These are phyloP conservation scores for Epithele typhae DNA, from an alignment of 768 basidiomycete species.

Conservation along the genomic window DNA sequence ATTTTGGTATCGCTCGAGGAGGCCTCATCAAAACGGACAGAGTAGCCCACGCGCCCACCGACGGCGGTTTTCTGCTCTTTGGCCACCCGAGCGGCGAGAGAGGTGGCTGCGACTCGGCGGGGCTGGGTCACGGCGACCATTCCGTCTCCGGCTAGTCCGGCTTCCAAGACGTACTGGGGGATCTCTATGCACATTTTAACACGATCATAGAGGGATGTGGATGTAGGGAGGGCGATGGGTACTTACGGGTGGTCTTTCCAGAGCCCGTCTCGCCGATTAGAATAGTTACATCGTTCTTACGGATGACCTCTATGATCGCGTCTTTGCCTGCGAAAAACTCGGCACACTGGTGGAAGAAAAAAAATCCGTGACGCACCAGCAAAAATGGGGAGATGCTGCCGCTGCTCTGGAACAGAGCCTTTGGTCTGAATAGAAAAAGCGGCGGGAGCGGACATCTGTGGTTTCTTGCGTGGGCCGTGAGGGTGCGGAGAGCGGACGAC, in stretches of 20 bases:
- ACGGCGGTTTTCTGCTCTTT: slow-evolving; percentile 70
- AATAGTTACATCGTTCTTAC: slow-evolving; percentile 77
- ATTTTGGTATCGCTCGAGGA: slow-evolving; percentile 70
- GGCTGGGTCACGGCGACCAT: slow-evolving; percentile 94
- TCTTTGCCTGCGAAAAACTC: slow-evolving; percentile 64
- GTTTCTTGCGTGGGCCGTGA: slow-evolving; percentile 11
- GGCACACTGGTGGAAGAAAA: not conserved
- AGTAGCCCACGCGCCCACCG: slow-evolving; percentile 85
- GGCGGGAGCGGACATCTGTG: slow-evolving; percentile 7
- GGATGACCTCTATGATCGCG: slow-evolving; percentile 67
- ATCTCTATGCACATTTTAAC: no score
- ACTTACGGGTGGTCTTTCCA: slow-evolving; percentile 96
- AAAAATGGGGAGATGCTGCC: slow-evolving; percentile 73
- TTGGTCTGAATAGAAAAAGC: slow-evolving; percentile 8
- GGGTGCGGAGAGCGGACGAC: not conserved
- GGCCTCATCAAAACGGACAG: slow-evolving; percentile 92
- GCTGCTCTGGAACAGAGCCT: slow-evolving; percentile 51
- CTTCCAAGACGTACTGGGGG: slow-evolving; percentile 91
- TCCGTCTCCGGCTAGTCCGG: slow-evolving; percentile 63
- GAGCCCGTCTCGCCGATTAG: slow-evolving; percentile 97
- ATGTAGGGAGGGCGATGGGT: not conserved
- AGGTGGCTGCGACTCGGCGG: slow-evolving; percentile 90
- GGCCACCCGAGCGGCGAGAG: slow-evolving; percentile 89
- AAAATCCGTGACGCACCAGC: slow-evolving; percentile 44
- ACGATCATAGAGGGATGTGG: not conserved